Evolutionary conservation across 805 yeast genomes (phyloP), one percentile per base, ranked within the genome.

Genomic region (Barnettozyma populi): DNA sequence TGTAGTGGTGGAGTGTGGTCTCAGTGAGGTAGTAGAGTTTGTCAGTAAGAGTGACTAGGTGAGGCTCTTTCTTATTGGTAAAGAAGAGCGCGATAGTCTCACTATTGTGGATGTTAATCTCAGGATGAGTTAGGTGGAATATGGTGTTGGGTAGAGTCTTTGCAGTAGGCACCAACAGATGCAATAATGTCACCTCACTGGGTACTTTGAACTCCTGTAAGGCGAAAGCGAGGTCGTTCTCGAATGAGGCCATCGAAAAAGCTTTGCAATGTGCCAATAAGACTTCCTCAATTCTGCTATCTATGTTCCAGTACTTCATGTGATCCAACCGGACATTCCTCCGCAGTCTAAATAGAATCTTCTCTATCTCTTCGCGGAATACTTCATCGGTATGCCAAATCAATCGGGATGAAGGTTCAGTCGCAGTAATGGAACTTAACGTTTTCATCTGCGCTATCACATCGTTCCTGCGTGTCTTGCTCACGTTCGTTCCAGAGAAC

Each of bases 21-120:
- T 56, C 60, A 7, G 46, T 11, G 9, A 56, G 36, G 19, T 49
- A 52, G 14, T 51, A 41, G 2, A 38, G 40, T 10, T 48, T 51
- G 3, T 31, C 46, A 11, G 43, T 31, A 5, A 21, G 18, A 4
- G 42, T 18, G 6, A 14, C 13, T 2, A 47, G 20, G 4, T 35
- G 36, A 5, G 44, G 35, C n/a, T 40, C 18, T 20, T 35, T 35
- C 21, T 47, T 19, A 10, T n/a, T 27, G 18, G 2, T 10, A 36
- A 45, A 19, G 34, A 40, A 7, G 16, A 19, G 8, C 14, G 37
- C 23, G 16, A 35, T 35, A n/a, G 23, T 35, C 23, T 35, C 18
- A 8, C 18, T n/a, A n/a, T 27, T 19, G 3, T 18, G 16, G 20
- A 5, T 11, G 14, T 7, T 20, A 18, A 20, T 7, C 7, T 44